A percentile compares a stretch with the other conserved stretches of the same genome.
phyloP scores from a whole-genome alignment of 2,329 filamentous ascomycete species.

The Fusarium buharicum region DNA sequence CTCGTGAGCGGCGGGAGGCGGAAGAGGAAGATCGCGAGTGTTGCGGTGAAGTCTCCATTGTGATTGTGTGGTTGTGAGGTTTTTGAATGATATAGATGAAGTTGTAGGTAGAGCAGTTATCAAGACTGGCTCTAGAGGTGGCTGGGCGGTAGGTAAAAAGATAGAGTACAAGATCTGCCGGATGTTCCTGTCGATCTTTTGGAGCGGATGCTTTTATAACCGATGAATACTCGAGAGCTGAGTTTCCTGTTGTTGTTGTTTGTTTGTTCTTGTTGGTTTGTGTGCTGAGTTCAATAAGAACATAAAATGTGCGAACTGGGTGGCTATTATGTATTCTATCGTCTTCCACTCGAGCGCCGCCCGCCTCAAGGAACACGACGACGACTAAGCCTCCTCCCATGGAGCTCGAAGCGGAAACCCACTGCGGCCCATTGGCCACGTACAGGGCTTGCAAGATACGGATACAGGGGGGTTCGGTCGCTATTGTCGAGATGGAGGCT shows the following conservation, averaged over 20 bases:
- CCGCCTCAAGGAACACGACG: slow-evolving; percentile 29
- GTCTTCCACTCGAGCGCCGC: slow-evolving; percentile 19
- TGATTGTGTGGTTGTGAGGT: slow-evolving; percentile 28
- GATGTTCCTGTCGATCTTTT: slow-evolving; percentile 24
- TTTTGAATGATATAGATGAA: slow-evolving; percentile 11
- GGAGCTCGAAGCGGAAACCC: background rate
- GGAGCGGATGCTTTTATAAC: background rate
- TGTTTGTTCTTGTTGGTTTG: slow-evolving; percentile 6
- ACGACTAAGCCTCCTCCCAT: slow-evolving; percentile 26
- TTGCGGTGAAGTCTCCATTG: slow-evolving; percentile 52
- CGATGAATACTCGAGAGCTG: background rate
- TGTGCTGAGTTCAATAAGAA: slow-evolving; percentile 11
- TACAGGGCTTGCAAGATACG: slow-evolving; percentile 8
- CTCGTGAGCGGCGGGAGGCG: slow-evolving; percentile 55
- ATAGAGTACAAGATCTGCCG: slow-evolving; percentile 14
- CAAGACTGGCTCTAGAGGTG: slow-evolving; percentile 10
- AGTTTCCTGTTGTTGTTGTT: slow-evolving; percentile 3
- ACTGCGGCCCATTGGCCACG: slow-evolving; percentile 20
- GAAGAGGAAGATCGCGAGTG: slow-evolving; percentile 58
- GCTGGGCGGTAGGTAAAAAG: slow-evolving; percentile 7
- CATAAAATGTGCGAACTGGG: slow-evolving; percentile 21
- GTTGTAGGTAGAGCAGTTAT: slow-evolving; percentile 13
- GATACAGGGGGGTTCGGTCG: slow-evolving; percentile 1
- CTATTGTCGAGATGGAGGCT: slow-evolving; percentile 20
- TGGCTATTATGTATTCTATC: slow-evolving; percentile 35